Evolutionary conservation across 805 yeast species (phyloP).

Genomic region (Middelhovenomyces tepae): DNA sequence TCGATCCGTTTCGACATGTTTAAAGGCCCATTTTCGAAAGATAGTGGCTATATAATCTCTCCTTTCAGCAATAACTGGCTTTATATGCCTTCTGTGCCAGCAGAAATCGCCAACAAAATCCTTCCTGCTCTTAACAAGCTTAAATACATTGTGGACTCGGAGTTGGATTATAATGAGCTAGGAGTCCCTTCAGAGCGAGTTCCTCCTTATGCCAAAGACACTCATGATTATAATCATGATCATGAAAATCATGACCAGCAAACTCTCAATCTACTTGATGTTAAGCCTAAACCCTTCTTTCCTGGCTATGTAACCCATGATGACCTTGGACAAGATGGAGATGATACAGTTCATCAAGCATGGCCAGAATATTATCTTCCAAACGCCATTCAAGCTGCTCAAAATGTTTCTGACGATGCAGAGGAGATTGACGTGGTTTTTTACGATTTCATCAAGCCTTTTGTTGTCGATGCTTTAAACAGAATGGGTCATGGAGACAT

Average conservation of each 20-base stretch:
- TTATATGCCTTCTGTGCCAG: conserved; percentile 49
- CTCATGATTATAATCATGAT: conserved; percentile 1
- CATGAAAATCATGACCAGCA: conserved; percentile 21
- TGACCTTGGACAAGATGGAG: conserved; percentile 81
- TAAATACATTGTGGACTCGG: conserved; percentile 32
- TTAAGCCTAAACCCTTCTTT: conserved; percentile 4
- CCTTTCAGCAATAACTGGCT: conserved; percentile 83
- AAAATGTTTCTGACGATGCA: conserved; percentile 21
- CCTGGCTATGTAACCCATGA: conserved; percentile 80
- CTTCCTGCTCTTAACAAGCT: conserved; percentile 49
- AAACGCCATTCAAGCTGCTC: conserved; percentile 59
- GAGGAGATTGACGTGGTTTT: conserved; percentile 59
- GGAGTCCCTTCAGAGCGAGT: conserved; percentile 12
- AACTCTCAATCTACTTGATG: conserved; percentile 2
- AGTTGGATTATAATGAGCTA: conserved; percentile 12
- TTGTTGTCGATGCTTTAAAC: conserved; percentile 39
- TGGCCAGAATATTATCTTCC: conserved; percentile 58
- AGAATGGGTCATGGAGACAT: conserved; percentile 18
- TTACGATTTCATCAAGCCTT: conserved; percentile 62
- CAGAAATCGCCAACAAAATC: conserved; percentile 44
- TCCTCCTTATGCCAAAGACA: neutral
- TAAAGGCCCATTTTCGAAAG: conserved; percentile 74
- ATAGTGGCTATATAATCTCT: conserved; percentile 71
- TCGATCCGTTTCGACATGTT: conserved; percentile 80
- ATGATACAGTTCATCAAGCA: conserved; percentile 61